A percentile compares a stretch with the other conserved stretches of the same genome.
Evolutionary conservation across 2,329 filamentous ascomycete species (phyloP).

Genomic region (Sporothrix luriei): DNA sequence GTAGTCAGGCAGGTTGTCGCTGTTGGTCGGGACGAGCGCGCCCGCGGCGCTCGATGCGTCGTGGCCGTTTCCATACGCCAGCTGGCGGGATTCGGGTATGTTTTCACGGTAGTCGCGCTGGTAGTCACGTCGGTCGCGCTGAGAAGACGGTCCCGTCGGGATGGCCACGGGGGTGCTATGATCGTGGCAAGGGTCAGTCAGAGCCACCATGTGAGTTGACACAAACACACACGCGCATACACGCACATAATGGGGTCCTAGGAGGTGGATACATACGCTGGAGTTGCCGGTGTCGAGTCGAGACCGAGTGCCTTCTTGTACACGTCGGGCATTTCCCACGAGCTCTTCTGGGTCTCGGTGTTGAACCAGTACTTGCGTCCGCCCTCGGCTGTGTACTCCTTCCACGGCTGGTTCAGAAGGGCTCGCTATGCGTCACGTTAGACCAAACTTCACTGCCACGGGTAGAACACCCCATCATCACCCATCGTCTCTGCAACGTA

Average conservation of each 20-base stretch:
- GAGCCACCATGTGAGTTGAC: not conserved
- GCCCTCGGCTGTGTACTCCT: conserved; percentile 83
- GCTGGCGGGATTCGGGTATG: conserved; percentile 57
- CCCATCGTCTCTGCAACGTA: conserved; percentile 43
- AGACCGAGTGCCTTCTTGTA: conserved; percentile 75
- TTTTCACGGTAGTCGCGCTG: conserved; percentile 29
- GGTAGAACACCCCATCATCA: not conserved
- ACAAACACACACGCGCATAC: conserved; percentile 25
- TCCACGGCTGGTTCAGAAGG: conserved; percentile 83
- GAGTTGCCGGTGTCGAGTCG: conserved; percentile 50
- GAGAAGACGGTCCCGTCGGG: conserved; percentile 45
- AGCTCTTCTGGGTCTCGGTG: conserved; percentile 85
- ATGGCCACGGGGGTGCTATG: conserved; percentile 40
- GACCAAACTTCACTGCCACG: conserved; percentile 33
- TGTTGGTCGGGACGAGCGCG: conserved; percentile 63
- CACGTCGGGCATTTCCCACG: conserved; percentile 88
- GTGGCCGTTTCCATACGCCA: conserved; percentile 58
- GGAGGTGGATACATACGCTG: conserved; percentile 44
- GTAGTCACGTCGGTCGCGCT: conserved; percentile 33
- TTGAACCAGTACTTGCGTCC: conserved; percentile 97
- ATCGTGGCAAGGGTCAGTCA: too few species aligned
- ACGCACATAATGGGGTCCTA: conserved; percentile 31
- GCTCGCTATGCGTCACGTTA: conserved; percentile 62
- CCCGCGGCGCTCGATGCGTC: conserved; percentile 52
- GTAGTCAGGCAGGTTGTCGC: conserved; percentile 78